Evolutionary conservation across 2,329 filamentous ascomycete species (phyloP), one percentile per base, ranked within the genome.

Genomic region (Knufia fluminis): DNA sequence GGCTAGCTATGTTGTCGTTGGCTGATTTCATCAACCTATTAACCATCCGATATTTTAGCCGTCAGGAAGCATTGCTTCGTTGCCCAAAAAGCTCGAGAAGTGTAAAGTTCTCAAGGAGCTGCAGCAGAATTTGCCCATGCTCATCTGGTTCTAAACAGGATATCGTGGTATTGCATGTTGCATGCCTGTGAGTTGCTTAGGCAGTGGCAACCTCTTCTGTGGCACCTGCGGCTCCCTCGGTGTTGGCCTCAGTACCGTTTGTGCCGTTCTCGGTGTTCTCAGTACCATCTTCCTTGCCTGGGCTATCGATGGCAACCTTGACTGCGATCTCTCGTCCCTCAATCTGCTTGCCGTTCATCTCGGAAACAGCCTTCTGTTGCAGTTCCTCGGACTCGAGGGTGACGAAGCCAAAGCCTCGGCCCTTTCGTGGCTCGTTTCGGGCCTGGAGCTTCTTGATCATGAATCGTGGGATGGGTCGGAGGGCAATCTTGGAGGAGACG

Each of bases 361-460:
- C 92, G 47, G 74, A 67, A 59, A 96, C 94, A 59, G 92, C 92
- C 85, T 96, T 95, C 75, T 94, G 83, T 79, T 98, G 92, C 64
- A 91, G 73, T 72, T 95, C 90, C 78, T 98, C 91, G 16, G 88
- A 94, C 57, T 85, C 85, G 55, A 98, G 83, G 54, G 89, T 97
- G 57, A 98, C 92, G 70, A 98, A 98, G 60, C 92, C 92, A 69
- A 98, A 98, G 59, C 92, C 92, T 76, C 92, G 92, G 54, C 92
- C 92, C 84, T 98, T 98, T 76, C 92, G 92, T 63, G 91, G 83
- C 76, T 98, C 92, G 66, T 90, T 90, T 68, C 92, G 91, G 64
- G 91, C 90, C 75, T 95, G 90, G 56, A 98, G 87, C 81, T 98
- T 98, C 85, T 96, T 96, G 74, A 98, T 92, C 92, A 98, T 98